Percentiles rank a stretch among this genome's conserved stretches.
phyloP scores from a whole-genome alignment of 305 asterid species.

The Galium porrigens region DNA sequence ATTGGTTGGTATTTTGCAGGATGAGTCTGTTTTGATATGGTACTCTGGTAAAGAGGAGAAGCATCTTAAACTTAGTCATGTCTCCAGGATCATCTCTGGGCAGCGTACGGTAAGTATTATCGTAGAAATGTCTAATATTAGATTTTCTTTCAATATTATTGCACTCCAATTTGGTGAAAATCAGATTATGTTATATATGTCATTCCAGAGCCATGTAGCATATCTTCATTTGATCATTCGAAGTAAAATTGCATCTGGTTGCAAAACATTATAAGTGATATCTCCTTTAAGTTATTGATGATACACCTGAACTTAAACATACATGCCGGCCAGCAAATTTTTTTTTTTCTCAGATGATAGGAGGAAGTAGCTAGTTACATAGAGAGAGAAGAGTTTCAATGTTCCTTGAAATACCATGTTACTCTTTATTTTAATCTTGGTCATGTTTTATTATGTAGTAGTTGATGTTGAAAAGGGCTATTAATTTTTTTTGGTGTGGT shows the following conservation, averaged over 20 bases:
- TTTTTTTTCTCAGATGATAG: too few relatives aligned
- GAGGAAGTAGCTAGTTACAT: too few relatives aligned
- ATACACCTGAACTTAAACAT: neutral
- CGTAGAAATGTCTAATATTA: neutral
- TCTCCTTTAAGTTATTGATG: neutral
- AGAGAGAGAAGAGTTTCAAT: too few relatives aligned
- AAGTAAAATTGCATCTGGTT: neutral
- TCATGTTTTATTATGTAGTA: too few relatives aligned
- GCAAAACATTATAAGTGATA: neutral
- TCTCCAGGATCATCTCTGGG: conserved; percentile 87
- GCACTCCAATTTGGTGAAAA: neutral
- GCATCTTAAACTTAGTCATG: conserved; percentile 84
- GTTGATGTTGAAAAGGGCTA: too few relatives aligned
- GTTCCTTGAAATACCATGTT: too few relatives aligned
- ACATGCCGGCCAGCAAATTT: too few relatives aligned
- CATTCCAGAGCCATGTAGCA: too few relatives aligned
- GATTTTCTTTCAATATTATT: neutral
- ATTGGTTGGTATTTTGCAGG: conserved; percentile 39
- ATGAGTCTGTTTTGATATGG: conserved; percentile 94
- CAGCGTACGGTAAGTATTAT: conserved; percentile 80
- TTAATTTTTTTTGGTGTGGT: too few relatives aligned
- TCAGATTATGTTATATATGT: neutral
- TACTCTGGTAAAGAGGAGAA: conserved; percentile 98
- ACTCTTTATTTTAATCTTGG: too few relatives aligned
- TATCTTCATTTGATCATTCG: neutral